Percentiles rank a stretch among this genome's conserved stretches.
Conservation (phyloP, 2,329 filamentous ascomycete species). For the Aspergillus arachidicola region DNA sequence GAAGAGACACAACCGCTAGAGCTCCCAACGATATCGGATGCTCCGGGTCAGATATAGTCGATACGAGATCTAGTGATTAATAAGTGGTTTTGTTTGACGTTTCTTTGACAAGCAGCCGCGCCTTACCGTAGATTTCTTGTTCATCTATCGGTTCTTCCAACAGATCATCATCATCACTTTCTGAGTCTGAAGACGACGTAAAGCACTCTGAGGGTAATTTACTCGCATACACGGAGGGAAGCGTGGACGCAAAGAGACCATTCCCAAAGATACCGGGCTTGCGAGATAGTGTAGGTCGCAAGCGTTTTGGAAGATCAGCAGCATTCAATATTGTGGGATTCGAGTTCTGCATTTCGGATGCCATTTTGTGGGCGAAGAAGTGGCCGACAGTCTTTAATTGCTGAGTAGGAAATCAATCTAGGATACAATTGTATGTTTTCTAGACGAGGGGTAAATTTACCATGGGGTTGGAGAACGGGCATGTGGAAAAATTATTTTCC, state of each 20-base stretch:
- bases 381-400: background rate
- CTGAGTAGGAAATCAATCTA: background rate
- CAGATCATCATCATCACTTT: slow-evolving; percentile 62
- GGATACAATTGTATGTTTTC: background rate
- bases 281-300: slow-evolving; percentile 45
- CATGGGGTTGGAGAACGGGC: background rate
- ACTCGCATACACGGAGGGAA: slow-evolving; percentile 51
- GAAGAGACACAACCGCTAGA: slow-evolving; percentile 92
- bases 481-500: slow-evolving; percentile 2
- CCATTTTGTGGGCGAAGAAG: slow-evolving; percentile 25
- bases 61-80: slow-evolving; percentile 73
- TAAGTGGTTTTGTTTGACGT: slow-evolving; percentile 3
- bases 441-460: background rate
- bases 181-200: slow-evolving; percentile 38
- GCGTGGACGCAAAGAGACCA: slow-evolving; percentile 56
- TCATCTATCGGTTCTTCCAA: slow-evolving; percentile 85
- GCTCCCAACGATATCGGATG: slow-evolving; percentile 93
- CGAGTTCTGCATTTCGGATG: slow-evolving; percentile 52
- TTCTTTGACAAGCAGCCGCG: background rate
- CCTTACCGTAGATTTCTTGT: slow-evolving; percentile 88
- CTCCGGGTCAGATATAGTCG: slow-evolving; percentile 92
- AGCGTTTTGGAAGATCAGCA: slow-evolving; percentile 83
- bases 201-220: slow-evolving; percentile 52
- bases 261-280: slow-evolving; percentile 40
- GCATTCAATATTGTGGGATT: slow-evolving; percentile 91